Base-by-base conservation (phyloP, 2,329 filamentous ascomycete species). In the Dactylellina haptotyla region DNA sequence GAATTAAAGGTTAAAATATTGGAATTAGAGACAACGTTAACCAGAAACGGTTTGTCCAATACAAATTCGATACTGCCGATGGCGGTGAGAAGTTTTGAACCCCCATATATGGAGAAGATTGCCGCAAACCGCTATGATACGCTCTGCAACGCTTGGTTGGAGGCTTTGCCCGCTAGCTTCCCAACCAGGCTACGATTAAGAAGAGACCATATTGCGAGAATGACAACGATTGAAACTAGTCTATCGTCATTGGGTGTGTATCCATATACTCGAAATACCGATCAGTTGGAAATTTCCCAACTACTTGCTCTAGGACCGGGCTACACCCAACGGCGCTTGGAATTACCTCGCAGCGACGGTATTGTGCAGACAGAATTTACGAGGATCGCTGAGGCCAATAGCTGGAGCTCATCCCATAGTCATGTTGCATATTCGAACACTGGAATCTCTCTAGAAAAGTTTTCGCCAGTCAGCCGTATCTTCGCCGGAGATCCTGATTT, bases 161-260 rank as follows among this genome's bases (percentile, higher is more conserved):
- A 66, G n/a, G 41, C 46, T 0, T 48, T 73, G 8, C 61, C 69
- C 0, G 39, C 26, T 8, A 32, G 41, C 16, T 50, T 56, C 30
- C 69, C 69, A n/a, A 46, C 56, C 0, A 66, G 43, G 28, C 14
- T 58, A 23, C 61, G 69, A 23, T 57, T 73, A 30, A 61, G 69
- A 50, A 65, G 69, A 46, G 69, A 73, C 23, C 32, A 54, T 9
- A 57, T 73, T 16, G 61, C 69, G n/a, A 59, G 69, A 46, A 73
- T 73, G 69, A 8, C 66, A 16, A 51, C 61, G 2, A 58, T 56
- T 4, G 69, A 73, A 16, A 51, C 57, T 16, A 25, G 41, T 3
- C 61, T 73, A 14, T 73, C 54, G 2, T 73, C 61, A 2, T 18
- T 73, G 6, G 69, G 69, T 32, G 23, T 54, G 8, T 73, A 61